phyloP scores from a whole-genome alignment of 345 rosid genomes.

The Kernera saxatilis region DNA sequence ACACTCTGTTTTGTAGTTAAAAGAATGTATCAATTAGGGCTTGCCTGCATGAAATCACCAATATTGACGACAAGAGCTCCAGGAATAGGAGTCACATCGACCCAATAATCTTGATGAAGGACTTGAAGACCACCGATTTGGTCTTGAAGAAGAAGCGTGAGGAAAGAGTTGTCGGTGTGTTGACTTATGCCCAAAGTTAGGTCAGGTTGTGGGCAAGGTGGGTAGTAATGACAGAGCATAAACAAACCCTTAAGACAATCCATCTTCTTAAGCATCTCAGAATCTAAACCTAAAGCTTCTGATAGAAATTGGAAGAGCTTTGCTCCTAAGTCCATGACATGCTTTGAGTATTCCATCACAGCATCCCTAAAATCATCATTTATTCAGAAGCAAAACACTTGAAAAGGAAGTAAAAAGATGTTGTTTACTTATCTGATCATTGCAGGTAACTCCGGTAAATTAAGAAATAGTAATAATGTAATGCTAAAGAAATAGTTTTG shows the following conservation, averaged over 20 bases:
- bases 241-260: constrained; percentile 17
- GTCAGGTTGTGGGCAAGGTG: constrained; percentile 39
- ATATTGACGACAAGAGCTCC: constrained; percentile 36
- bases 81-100: constrained; percentile 22
- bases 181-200: constrained; percentile 23
- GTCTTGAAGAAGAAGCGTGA: constrained; percentile 35
- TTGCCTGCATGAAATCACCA: constrained; percentile 37
- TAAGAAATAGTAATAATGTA: too few species aligned
- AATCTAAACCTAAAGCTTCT: constrained; percentile 32
- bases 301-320: constrained; percentile 24
- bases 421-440: too few species aligned
- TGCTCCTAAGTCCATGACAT: constrained; percentile 16
- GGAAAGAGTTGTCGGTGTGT: constrained; percentile 31
- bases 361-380: not conserved
- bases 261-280: constrained; percentile 16
- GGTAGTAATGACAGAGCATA: constrained; percentile 31
- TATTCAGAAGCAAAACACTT: not conserved
- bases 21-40: not conserved
- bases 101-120: constrained; percentile 31
- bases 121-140: constrained; percentile 40
- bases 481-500: too few species aligned
- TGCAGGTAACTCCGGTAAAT: too few species aligned
- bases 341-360: constrained; percentile 25
- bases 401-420: not conserved
- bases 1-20: not conserved